Conservation (phyloP, 1,284 basidiomycete species). For the Ustilago bromivora region DNA sequence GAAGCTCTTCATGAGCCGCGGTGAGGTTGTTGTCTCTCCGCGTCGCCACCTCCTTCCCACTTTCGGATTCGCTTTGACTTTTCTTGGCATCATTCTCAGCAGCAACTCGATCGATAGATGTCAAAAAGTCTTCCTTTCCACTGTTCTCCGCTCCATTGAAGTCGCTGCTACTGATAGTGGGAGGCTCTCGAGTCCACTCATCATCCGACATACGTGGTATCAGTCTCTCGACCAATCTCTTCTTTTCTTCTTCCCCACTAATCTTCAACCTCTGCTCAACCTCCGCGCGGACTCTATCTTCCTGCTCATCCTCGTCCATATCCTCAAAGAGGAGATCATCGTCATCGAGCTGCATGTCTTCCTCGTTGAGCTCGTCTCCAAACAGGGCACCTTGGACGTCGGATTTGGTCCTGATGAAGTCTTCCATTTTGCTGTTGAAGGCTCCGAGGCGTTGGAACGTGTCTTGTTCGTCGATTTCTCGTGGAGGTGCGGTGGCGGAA, state of each 20-base stretch:
- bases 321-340: conserved; percentile 47
- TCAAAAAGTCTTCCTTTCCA: conserved; percentile 17
- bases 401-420: conserved; percentile 58
- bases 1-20: conserved; percentile 27
- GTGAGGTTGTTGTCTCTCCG: conserved; percentile 22
- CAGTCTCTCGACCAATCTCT: conserved; percentile 26
- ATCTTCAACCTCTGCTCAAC: conserved; percentile 22
- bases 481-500: conserved; percentile 1
- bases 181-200: conserved; percentile 30
- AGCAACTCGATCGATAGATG: conserved; percentile 37
- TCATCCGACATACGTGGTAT: conserved; percentile 34
- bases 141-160: neutral
- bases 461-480: conserved; percentile 33
- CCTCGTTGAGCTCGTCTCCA: conserved; percentile 51
- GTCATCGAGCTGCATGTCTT: conserved; percentile 39
- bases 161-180: neutral
- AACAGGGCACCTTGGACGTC: conserved; percentile 62
- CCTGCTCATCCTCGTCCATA: conserved; percentile 36
- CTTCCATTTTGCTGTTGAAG: conserved; percentile 59
- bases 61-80: neutral
- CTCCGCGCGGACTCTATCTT: conserved; percentile 16
- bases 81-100: neutral
- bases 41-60: conserved; percentile 1
- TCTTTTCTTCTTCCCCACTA: conserved; percentile 20
- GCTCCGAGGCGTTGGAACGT: conserved; percentile 46